Evolutionary conservation across 1,139 yeast genomes (phyloP), one percentile per base, ranked within the genome.

Genomic region (Lodderomyces orthopsilosis): DNA sequence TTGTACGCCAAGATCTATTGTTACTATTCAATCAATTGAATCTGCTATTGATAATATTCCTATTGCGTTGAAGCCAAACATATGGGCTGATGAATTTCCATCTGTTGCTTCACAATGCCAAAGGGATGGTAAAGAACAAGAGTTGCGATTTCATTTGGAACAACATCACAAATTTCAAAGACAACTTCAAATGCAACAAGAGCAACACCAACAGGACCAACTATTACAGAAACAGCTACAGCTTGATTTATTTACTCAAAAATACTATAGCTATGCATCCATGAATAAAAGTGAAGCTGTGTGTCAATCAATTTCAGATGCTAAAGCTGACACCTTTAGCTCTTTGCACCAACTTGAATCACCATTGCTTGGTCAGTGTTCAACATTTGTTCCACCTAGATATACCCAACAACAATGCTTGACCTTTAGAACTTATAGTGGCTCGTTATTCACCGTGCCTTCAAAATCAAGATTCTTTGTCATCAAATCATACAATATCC

Each of bases 401-500:
- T 4, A 13, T 24, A 21, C 33, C 15, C 28, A 15, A 14, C 30
- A 17, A 14, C 38, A 10, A 12, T 48, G 41, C 39, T 47, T 51
- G 18, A 44, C 51, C 5, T 63, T 63, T 47, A 54, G 54, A 40
- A 54, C 55, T 14, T 63, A 56, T 42, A 50, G 55, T 8, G 68
- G 68, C 4, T 46, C 47, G 5, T 46, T 45, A 6, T 54, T 58
- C 38, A 46, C 46, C 1, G 53, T 55, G 18, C 51, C 53, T 2
- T 32, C 41, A 2, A 46, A 47, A 6, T 62, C 82, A 0, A 62
- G 63, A 37, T 79, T 77, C 53, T 81, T 79, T 51, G 79, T 81
- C 12, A 79, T 81, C 46, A 81, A 80, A 52, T 79, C 85, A 0
- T 73, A 66, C 53, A 74, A 65, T 41, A 62, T 71, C 14, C 60